Conservation (phyloP, 2,329 filamentous ascomycete species). For the Stagonosporopsis vannaccii region DNA sequence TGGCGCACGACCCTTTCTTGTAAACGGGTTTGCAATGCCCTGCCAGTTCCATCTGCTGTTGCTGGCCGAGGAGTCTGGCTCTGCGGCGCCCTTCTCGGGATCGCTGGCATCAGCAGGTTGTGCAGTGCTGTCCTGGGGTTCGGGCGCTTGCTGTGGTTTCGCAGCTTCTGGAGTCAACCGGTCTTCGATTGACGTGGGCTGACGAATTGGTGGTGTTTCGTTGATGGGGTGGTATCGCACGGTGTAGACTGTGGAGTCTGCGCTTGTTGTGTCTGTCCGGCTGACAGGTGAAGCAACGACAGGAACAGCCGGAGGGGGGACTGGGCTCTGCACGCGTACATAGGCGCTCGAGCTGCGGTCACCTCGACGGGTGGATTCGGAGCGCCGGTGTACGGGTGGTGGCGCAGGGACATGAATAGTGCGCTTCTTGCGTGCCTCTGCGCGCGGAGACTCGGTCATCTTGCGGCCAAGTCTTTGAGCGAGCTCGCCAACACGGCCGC, state of each 20-base stretch:
- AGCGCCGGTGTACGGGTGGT: conserved; percentile 36
- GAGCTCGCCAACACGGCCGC: conserved; percentile 34
- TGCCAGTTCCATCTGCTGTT: conserved; percentile 56
- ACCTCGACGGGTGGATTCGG: conserved; percentile 32
- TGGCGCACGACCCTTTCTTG: conserved; percentile 63
- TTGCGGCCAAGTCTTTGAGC: conserved; percentile 40
- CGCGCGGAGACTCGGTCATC: conserved; percentile 35
- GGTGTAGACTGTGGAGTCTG: conserved; percentile 69
- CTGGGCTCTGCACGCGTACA: conserved; percentile 42
- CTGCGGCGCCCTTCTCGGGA: conserved; percentile 37
- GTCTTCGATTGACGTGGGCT: conserved; percentile 26
- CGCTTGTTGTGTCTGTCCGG: conserved; percentile 67
- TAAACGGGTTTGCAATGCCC: conserved; percentile 64
- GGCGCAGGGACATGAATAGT: conserved; percentile 46
- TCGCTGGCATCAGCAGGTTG: conserved; percentile 32
- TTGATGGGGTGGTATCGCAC: conserved; percentile 67
- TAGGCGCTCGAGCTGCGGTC: conserved; percentile 40
- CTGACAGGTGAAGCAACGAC: conserved; percentile 64
- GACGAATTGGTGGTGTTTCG: conserved; percentile 44
- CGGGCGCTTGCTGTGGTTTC: conserved; percentile 6
- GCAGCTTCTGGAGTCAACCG: conserved; percentile 18
- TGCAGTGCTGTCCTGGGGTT: conserved; percentile 7
- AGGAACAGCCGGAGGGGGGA: conserved; percentile 53
- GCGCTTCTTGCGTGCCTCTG: conserved; percentile 42
- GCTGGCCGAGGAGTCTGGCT: conserved; percentile 15